Percentiles rank a stretch among this genome's conserved stretches.
phyloP scores from a whole-genome alignment of 2,329 filamentous ascomycete genomes.

The Colletotrichum chlorophyti region DNA sequence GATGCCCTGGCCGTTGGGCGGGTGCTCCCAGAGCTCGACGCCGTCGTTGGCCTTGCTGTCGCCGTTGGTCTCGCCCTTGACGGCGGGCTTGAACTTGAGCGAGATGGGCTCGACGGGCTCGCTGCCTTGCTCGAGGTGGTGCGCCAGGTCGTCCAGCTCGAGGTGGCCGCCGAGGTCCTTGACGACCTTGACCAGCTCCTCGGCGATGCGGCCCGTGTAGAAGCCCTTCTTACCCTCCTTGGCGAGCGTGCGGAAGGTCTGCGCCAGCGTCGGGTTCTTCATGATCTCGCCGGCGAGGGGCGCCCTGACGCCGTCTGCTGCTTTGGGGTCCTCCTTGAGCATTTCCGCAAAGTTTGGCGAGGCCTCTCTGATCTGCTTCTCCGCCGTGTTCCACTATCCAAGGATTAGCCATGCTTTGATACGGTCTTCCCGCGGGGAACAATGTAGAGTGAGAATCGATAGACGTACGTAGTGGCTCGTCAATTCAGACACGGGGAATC shows the following conservation, averaged over 20 bases:
- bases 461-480: slow-evolving; percentile 70
- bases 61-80: slow-evolving; percentile 7
- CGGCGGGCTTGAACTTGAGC: slow-evolving; percentile 67
- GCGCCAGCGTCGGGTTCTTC: slow-evolving; percentile 81
- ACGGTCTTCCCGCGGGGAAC: too few species aligned
- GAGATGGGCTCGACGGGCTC: slow-evolving; percentile 88
- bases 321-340: slow-evolving; percentile 77
- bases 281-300: slow-evolving; percentile 87
- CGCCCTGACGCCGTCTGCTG: slow-evolving; percentile 73
- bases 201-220: slow-evolving; percentile 84
- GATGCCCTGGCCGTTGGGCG: slow-evolving; percentile 95
- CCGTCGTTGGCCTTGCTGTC: slow-evolving; percentile 27
- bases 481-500: slow-evolving; percentile 88
- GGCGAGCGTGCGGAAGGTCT: slow-evolving; percentile 81
- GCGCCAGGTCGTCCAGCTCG: slow-evolving; percentile 78
- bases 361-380: slow-evolving; percentile 69
- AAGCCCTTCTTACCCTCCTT: slow-evolving; percentile 88
- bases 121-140: slow-evolving; percentile 72
- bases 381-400: slow-evolving; percentile 73
- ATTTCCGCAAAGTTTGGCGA: slow-evolving; percentile 90
- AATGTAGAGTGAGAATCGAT: too few species aligned
- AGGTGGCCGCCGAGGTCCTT: slow-evolving; percentile 79
- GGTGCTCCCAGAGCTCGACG: slow-evolving; percentile 93
- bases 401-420: neutral
- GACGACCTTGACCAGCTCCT: slow-evolving; percentile 81